A percentile compares a stretch with the other conserved stretches of the same genome.
These are phyloP conservation scores for Lotus japonicus DNA, from an alignment of 306 rosid genomes.

Conservation along the genomic window DNA sequence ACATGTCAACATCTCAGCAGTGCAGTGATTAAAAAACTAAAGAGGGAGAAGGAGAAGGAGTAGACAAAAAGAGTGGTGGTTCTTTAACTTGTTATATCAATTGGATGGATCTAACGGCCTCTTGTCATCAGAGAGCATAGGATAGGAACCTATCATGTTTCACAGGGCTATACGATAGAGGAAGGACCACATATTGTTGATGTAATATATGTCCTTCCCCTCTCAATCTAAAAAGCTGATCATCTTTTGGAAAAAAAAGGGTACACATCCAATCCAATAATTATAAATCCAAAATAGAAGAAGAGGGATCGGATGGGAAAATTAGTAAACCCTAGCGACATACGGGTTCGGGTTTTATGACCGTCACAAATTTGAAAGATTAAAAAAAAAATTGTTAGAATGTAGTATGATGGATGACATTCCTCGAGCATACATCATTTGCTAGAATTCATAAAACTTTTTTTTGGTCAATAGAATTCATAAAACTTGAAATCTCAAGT, in stretches of 20 bases:
- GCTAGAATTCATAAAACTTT: too few relatives aligned
- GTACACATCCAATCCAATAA: too few relatives aligned
- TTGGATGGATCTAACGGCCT: slow-evolving; percentile 17
- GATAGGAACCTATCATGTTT: slow-evolving; percentile 12
- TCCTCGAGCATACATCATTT: too few relatives aligned
- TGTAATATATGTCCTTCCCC: not conserved
- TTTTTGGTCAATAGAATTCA: too few relatives aligned
- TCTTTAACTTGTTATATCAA: not conserved
- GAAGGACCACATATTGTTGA: slow-evolving; percentile 1
- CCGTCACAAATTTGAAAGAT: too few relatives aligned
- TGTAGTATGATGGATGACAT: too few relatives aligned
- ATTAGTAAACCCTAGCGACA: too few relatives aligned
- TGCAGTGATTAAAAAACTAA: not conserved
- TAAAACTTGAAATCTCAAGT: too few relatives aligned
- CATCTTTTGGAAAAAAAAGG: not conserved
- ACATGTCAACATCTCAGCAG: not conserved
- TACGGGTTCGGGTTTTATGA: too few relatives aligned
- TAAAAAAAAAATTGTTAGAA: too few relatives aligned
- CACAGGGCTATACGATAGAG: not conserved
- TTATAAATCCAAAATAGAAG: too few relatives aligned
- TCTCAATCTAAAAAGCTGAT: not conserved
- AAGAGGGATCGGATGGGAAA: too few relatives aligned
- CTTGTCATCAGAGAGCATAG: not conserved
- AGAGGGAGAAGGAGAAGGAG: not conserved
- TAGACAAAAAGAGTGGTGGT: not conserved